Evolutionary conservation across 495 filamentous ascomycete species (phyloP).

Genomic region (Penicillium canescens): DNA sequence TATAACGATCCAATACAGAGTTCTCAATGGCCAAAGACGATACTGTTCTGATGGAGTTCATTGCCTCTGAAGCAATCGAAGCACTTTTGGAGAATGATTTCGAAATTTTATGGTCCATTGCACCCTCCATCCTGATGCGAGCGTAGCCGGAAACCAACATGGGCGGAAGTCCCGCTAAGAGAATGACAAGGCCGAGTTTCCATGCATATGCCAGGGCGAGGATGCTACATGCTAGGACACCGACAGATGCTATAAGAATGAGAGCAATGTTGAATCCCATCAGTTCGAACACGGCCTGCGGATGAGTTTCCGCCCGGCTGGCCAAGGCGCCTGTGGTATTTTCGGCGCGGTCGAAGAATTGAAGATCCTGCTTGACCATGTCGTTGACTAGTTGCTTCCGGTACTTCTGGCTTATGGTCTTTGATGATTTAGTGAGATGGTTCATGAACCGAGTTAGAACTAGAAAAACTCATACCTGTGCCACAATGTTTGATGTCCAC

Average conservation of each 20-base stretch:
- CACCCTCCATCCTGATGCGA: constrained; percentile 41
- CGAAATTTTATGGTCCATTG: constrained; percentile 52
- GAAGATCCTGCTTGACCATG: constrained; percentile 55
- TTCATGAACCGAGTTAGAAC: background rate
- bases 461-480: constrained; percentile 11
- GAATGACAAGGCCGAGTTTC: constrained; percentile 56
- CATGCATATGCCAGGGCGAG: constrained; percentile 43
- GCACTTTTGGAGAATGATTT: constrained; percentile 51
- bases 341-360: constrained; percentile 60
- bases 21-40: constrained; percentile 54
- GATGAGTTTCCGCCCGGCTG: constrained; percentile 56
- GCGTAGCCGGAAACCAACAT: constrained; percentile 52
- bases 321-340: constrained; percentile 65
- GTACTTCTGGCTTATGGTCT: constrained; percentile 43
- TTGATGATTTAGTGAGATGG: background rate
- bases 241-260: constrained; percentile 34
- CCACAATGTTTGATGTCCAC: constrained; percentile 52
- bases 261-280: constrained; percentile 44
- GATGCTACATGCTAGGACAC: constrained; percentile 35
- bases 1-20: constrained; percentile 51
- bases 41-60: constrained; percentile 56
- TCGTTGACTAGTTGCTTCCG: constrained; percentile 60
- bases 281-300: constrained; percentile 35
- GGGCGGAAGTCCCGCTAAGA: constrained; percentile 51
- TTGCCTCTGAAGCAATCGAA: constrained; percentile 53